Evolutionary conservation across 495 filamentous ascomycete genomes (phyloP).

Genomic region (Penicillium canariense): DNA sequence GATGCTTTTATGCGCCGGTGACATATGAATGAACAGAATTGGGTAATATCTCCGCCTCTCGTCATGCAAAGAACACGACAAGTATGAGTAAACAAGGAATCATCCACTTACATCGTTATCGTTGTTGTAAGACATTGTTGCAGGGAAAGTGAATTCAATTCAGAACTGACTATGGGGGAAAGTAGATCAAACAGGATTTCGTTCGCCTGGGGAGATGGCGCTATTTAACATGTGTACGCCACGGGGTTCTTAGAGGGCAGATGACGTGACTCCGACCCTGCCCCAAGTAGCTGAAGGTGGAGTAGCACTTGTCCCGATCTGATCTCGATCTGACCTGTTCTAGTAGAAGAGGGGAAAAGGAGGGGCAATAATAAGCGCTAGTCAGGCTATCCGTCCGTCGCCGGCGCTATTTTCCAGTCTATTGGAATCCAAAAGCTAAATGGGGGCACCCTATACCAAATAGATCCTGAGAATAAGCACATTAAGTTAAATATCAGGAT

Average conservation of each 20-base stretch:
- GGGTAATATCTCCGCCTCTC: too few relatives aligned
- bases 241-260: not conserved
- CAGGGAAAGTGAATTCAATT: not conserved
- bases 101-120: slow-evolving; percentile 5
- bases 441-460: not conserved
- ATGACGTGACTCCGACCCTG: slow-evolving; percentile 1
- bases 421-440: not conserved
- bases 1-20: too few relatives aligned
- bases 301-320: not conserved
- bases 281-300: not conserved
- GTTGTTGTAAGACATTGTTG: slow-evolving; percentile 9
- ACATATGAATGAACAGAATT: too few relatives aligned
- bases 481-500: not conserved
- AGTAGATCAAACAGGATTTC: not conserved
- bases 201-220: not conserved
- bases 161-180: not conserved
- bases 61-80: too few relatives aligned
- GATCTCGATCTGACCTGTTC: slow-evolving; percentile 7
- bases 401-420: not conserved
- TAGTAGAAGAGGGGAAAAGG: not conserved
- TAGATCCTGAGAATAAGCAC: not conserved
- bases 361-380: slow-evolving; percentile 1
- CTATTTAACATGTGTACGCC: slow-evolving; percentile 4
- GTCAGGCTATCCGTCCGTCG: not conserved
- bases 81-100: not conserved